These are phyloP conservation scores for Penicillium waksmanii DNA, from an alignment of 495 filamentous ascomycete genomes.

Conservation along the genomic window DNA sequence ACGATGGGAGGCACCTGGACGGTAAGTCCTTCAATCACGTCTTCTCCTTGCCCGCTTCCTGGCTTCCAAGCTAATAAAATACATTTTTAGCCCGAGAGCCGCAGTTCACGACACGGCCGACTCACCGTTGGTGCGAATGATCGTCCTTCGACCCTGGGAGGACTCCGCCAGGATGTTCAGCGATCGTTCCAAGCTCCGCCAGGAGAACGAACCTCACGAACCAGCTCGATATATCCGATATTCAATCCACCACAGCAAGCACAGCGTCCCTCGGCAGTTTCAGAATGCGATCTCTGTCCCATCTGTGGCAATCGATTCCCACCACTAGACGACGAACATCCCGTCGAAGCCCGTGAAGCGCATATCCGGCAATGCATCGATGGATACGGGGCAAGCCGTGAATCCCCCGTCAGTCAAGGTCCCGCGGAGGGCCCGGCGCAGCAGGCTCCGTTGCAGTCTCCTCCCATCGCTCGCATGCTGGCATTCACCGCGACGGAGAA, in stretches of 20 bases:
- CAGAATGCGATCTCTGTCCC: constrained; percentile 89
- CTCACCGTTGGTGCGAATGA: constrained; percentile 13
- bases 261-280: constrained; percentile 38
- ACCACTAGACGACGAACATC: constrained; percentile 60
- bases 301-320: constrained; percentile 82
- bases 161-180: neutral
- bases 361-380: constrained; percentile 81
- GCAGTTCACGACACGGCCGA: constrained; percentile 22
- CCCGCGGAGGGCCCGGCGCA: constrained; percentile 17
- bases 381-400: constrained; percentile 28
- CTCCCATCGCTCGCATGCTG: constrained; percentile 54
- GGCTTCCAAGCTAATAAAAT: neutral
- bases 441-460: constrained; percentile 21
- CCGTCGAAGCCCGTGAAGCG: constrained; percentile 65
- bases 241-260: neutral
- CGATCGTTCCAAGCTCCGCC: neutral
- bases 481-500: constrained; percentile 87
- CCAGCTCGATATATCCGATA: neutral
- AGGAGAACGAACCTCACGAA: neutral
- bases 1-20: constrained; percentile 14
- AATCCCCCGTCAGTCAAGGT: constrained; percentile 20
- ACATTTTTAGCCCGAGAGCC: neutral
- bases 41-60: neutral
- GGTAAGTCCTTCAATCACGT: constrained; percentile 14
- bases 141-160: constrained; percentile 5